Conservation (phyloP, 805 yeast genomes). For the Yarrowia deformans region DNA sequence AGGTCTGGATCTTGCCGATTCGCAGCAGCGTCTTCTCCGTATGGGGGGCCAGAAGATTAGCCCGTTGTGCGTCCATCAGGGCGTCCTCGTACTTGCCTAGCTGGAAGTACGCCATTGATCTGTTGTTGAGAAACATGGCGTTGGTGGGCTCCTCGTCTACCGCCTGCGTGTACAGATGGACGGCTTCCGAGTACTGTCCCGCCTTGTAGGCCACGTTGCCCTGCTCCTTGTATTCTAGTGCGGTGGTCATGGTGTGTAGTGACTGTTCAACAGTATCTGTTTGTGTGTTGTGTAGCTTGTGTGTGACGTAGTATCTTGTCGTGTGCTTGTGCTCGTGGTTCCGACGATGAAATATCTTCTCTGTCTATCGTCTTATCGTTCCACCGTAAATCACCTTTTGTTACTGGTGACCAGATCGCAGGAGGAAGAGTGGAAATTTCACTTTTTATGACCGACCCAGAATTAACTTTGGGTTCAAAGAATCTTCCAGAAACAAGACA, state of each 20-base stretch:
- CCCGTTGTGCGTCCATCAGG: conserved; percentile 49
- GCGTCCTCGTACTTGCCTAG: conserved; percentile 49
- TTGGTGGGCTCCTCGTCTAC: conserved; percentile 50
- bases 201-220: conserved; percentile 53
- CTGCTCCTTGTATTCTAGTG: conserved; percentile 47
- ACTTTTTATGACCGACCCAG: conserved; percentile 15
- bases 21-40: conserved; percentile 50
- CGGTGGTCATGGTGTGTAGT: conserved; percentile 27
- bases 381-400: background rate
- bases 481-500: conserved; percentile 22
- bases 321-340: background rate
- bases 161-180: conserved; percentile 50
- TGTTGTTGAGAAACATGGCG: conserved; percentile 52
- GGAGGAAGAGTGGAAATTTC: conserved; percentile 31
- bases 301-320: background rate
- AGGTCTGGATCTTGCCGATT: conserved; percentile 50
- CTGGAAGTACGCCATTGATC: conserved; percentile 53
- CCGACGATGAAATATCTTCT: too few species aligned
- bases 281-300: background rate
- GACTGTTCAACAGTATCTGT: background rate
- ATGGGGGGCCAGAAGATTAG: conserved; percentile 48
- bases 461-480: conserved; percentile 23
- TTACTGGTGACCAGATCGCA: background rate
- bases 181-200: conserved; percentile 50
- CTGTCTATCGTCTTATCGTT: background rate